These are phyloP conservation scores for Leccinum disarticulatum DNA, from an alignment of 768 basidiomycete genomes.

Conservation along the genomic window DNA sequence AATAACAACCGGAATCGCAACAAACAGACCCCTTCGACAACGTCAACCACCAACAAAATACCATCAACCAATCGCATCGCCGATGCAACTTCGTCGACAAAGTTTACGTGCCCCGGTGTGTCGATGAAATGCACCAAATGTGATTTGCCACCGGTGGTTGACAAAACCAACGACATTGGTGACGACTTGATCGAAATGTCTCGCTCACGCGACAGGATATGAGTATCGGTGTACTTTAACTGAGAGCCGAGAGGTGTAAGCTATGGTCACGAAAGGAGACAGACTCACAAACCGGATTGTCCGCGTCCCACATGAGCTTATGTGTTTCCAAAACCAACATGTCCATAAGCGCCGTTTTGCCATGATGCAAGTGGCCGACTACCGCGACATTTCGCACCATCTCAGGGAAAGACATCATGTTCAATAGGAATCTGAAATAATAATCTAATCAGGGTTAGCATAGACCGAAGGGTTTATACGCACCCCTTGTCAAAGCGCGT, in stretches of 20 bases:
- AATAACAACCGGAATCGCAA: slow-evolving; percentile 2
- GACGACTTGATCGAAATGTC: slow-evolving; percentile 95
- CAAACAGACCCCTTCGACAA: slow-evolving; percentile 88
- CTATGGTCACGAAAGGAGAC: slow-evolving; percentile 9
- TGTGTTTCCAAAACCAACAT: slow-evolving; percentile 98
- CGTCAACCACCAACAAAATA: slow-evolving; percentile 91
- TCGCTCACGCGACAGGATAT: slow-evolving; percentile 82
- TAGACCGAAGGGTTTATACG: slow-evolving; percentile 24
- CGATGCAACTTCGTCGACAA: slow-evolving; percentile 95
- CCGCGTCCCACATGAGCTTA: slow-evolving; percentile 90
- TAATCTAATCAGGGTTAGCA: slow-evolving; percentile 9
- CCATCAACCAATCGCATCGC: slow-evolving; percentile 88
- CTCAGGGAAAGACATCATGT: slow-evolving; percentile 86
- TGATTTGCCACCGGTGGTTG: slow-evolving; percentile 86
- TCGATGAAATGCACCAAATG: slow-evolving; percentile 93
- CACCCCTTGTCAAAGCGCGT: slow-evolving; percentile 98
- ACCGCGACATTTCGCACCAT: slow-evolving; percentile 97
- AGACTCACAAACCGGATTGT: slow-evolving; percentile 65
- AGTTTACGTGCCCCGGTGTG: slow-evolving; percentile 98
- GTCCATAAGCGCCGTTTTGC: slow-evolving; percentile 95
- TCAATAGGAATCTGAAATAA: slow-evolving; percentile 76
- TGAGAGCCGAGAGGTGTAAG: slow-evolving; percentile 36
- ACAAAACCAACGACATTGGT: slow-evolving; percentile 90
- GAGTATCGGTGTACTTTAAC: slow-evolving; percentile 96
- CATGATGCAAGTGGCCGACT: slow-evolving; percentile 96